Evolutionary conservation across 805 yeast species (phyloP).

Genomic region (Grigorovia yakushimaensis): DNA sequence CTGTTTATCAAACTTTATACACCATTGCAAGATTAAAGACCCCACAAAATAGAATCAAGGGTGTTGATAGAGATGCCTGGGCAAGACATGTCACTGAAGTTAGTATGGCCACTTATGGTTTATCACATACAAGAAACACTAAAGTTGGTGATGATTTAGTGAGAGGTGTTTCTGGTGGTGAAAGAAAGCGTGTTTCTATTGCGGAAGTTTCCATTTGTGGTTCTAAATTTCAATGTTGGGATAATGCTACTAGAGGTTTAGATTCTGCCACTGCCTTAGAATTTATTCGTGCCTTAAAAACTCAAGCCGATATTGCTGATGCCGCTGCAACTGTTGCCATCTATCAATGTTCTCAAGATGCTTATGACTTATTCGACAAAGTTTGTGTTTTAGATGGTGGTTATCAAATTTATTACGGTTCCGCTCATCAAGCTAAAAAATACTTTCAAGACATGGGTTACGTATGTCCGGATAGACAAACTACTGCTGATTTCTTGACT

Average conservation of each 20-base stretch:
- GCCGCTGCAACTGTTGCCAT: conserved; percentile 59
- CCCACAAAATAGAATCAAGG: conserved; percentile 50
- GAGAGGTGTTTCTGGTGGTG: conserved; percentile 80
- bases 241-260: conserved; percentile 78
- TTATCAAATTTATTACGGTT: conserved; percentile 56
- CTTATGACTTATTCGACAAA: conserved; percentile 54
- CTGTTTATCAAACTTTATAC: conserved; percentile 55
- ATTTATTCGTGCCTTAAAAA: conserved; percentile 56
- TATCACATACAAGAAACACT: conserved; percentile 51
- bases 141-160: conserved; percentile 53
- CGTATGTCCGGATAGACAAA: conserved; percentile 52
- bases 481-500: conserved; percentile 66
- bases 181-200: conserved; percentile 74
- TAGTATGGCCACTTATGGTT: conserved; percentile 49
- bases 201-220: conserved; percentile 66
- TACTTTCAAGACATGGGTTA: conserved; percentile 63
- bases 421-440: conserved; percentile 39
- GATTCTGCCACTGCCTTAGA: conserved; percentile 80
- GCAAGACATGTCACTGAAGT: conserved; percentile 47
- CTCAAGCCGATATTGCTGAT: conserved; percentile 44
- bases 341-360: conserved; percentile 60
- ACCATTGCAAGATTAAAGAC: conserved; percentile 54
- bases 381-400: conserved; percentile 53
- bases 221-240: conserved; percentile 61
- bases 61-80: conserved; percentile 43